Evolutionary conservation across 2,329 filamentous ascomycete genomes (phyloP), one percentile per base, ranked within the genome.

Genomic region (Scopulariopsis brevicaulis): DNA sequence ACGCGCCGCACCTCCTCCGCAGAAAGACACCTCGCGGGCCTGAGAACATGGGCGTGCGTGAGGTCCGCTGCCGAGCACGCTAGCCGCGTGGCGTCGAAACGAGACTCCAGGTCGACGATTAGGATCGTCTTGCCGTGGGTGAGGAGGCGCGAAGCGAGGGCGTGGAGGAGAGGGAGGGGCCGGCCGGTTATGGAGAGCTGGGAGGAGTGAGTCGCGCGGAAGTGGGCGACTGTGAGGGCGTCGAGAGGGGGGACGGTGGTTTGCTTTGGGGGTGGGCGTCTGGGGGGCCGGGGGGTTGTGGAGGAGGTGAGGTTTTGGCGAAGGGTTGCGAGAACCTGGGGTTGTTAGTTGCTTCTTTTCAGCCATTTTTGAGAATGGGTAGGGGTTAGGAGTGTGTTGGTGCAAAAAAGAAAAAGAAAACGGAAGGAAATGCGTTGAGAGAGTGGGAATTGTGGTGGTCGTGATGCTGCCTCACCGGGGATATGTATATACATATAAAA

Each of bases 141-240:
- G n/a, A 84, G 69, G 43, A 84, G 71, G 1, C 71, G 72, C 4
- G 78, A 77, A 25, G 82, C 66, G 3, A 86, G 68, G 57, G 75
- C 71, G 70, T 85, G 83, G 40, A 85, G 64, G 10, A 86, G 70
- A 0, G 80, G 77, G 14, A 82, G 70, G 59, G 77, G 70, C 12
- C 79, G 77, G 1, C 82, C 81, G 18, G 73, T 74, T 56, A 85
- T 67, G 15, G 76, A 72, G 15, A 85, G 65, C 1, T 74, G 71
- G 0, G 74, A 67, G 0, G 73, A 71, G 57, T 76, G 75, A 0
- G 78, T 80, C 11, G 73, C 71, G 34, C 73, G 73, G 55, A 79
- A 76, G 66, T 82, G 77, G 1, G 69, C 70, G 8, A 67, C 64
- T 37, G 74, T 71, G 24, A 85, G 68, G 8, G 66, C 66, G 63